Percentiles rank a stretch among this genome's conserved stretches.
Evolutionary conservation across 2,329 filamentous ascomycete species (phyloP).

Genomic region (Venturia asperata): DNA sequence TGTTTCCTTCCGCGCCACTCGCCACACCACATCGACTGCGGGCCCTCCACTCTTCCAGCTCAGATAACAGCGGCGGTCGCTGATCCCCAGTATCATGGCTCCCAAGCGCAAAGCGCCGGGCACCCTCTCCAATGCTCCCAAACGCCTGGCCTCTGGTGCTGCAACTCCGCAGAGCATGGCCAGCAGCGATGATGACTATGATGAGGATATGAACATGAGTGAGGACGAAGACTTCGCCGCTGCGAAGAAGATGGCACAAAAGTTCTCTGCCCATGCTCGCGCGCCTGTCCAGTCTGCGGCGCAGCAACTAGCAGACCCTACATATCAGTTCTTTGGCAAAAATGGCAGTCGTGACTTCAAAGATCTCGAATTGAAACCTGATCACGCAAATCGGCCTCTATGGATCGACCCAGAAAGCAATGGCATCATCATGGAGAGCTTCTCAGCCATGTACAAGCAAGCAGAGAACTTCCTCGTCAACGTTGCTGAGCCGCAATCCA

Average conservation of each 20-base stretch:
- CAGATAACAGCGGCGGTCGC: neutral
- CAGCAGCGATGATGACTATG: constrained; percentile 50
- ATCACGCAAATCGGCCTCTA: constrained; percentile 81
- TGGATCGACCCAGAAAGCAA: constrained; percentile 89
- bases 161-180: constrained; percentile 37
- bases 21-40: neutral
- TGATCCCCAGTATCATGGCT: constrained; percentile 47
- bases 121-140: constrained; percentile 37
- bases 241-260: constrained; percentile 40
- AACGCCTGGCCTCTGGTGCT: constrained; percentile 37
- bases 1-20: neutral
- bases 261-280: constrained; percentile 47
- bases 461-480: constrained; percentile 94
- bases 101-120: constrained; percentile 62
- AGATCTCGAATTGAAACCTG: constrained; percentile 72
- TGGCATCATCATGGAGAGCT: constrained; percentile 87
- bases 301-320: constrained; percentile 30
- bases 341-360: constrained; percentile 61
- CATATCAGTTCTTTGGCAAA: constrained; percentile 11
- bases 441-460: constrained; percentile 76
- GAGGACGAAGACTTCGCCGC: constrained; percentile 33
- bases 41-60: neutral
- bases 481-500: constrained; percentile 85
- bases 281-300: constrained; percentile 36
- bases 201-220: constrained; percentile 43